Conservation (phyloP, 208 protist genomes). For the Dictyostelium gargantuum region DNA sequence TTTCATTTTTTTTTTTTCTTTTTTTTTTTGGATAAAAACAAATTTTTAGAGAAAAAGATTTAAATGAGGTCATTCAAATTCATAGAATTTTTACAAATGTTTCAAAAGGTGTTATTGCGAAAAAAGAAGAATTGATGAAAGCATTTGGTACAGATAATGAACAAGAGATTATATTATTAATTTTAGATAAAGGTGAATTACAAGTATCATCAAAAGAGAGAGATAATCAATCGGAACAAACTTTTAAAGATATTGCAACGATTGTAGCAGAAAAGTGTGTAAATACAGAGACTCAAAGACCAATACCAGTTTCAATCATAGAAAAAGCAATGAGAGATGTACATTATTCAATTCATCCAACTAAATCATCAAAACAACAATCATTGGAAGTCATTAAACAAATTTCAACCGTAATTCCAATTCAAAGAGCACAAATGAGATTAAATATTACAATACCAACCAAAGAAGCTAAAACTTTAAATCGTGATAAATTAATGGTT, state of each 20-base stretch:
- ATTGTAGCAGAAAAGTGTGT: slow-evolving; percentile 93
- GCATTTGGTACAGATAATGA: slow-evolving; percentile 82
- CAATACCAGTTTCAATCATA: slow-evolving; percentile 89
- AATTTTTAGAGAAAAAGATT: slow-evolving; percentile 89
- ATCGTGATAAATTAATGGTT: slow-evolving; percentile 25
- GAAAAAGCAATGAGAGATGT: slow-evolving; percentile 94
- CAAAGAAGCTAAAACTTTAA: slow-evolving; percentile 64
- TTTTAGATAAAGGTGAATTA: slow-evolving; percentile 96
- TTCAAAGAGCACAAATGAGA: slow-evolving; percentile 94
- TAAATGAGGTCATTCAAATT: slow-evolving; percentile 92
- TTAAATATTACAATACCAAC: slow-evolving; percentile 87
- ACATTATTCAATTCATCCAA: slow-evolving; percentile 92
- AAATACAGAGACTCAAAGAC: slow-evolving; percentile 91
- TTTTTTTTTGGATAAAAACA: background rate
- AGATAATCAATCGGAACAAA: slow-evolving; percentile 91
- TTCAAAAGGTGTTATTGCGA: slow-evolving; percentile 88
- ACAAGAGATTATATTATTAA: slow-evolving; percentile 75
- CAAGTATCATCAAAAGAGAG: slow-evolving; percentile 97
- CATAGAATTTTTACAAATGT: slow-evolving; percentile 90
- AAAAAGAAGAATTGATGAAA: slow-evolving; percentile 85
- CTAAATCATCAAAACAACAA: slow-evolving; percentile 91
- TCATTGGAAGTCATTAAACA: slow-evolving; percentile 93
- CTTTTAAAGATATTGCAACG: slow-evolving; percentile 95
- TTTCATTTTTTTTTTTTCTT: background rate
- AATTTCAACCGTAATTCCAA: slow-evolving; percentile 90